These are phyloP conservation scores for Colletotrichum eremochloae DNA, from an alignment of 2,329 filamentous ascomycete species.

Conservation along the genomic window DNA sequence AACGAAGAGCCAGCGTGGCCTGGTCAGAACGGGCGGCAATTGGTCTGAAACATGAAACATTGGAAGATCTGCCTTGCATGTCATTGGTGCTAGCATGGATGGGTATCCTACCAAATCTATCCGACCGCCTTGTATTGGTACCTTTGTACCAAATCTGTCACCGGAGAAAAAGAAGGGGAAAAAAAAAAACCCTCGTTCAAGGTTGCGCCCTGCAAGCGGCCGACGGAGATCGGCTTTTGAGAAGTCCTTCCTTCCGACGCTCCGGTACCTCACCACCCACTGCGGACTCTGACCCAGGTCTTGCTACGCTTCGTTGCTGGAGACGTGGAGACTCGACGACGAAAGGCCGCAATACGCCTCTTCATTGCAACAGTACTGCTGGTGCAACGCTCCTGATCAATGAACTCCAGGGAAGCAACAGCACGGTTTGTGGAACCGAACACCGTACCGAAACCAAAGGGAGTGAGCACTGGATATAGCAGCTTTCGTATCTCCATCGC, in stretches of 20 bases:
- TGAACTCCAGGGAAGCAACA: not conserved
- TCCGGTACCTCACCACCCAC: conserved; percentile 27
- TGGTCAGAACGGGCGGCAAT: conserved; percentile 37
- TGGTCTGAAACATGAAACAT: conserved; percentile 40
- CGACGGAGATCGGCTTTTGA: conserved; percentile 37
- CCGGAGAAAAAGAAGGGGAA: not conserved
- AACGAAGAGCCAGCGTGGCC: conserved; percentile 36
- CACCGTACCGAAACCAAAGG: conserved; percentile 1
- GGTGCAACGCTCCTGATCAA: not conserved
- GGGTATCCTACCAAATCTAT: conserved; percentile 1
- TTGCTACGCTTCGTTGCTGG: not conserved
- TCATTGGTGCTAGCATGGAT: conserved; percentile 6
- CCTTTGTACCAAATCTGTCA: not conserved
- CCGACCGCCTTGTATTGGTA: not conserved
- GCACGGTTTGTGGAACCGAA: not conserved
- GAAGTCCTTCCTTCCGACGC: conserved; percentile 19
- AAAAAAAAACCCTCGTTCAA: conserved; percentile 19
- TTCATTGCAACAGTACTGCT: not conserved
- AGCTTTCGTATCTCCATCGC: not conserved
- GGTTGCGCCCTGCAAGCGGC: conserved; percentile 28
- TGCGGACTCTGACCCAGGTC: not conserved
- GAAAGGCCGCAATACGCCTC: conserved; percentile 12
- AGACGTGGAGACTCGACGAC: conserved; percentile 12
- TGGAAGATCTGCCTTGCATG: conserved; percentile 39
- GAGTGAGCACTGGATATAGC: not conserved